phyloP scores from a whole-genome alignment of 78 protist genomes.

The Diacronema lutheri region DNA sequence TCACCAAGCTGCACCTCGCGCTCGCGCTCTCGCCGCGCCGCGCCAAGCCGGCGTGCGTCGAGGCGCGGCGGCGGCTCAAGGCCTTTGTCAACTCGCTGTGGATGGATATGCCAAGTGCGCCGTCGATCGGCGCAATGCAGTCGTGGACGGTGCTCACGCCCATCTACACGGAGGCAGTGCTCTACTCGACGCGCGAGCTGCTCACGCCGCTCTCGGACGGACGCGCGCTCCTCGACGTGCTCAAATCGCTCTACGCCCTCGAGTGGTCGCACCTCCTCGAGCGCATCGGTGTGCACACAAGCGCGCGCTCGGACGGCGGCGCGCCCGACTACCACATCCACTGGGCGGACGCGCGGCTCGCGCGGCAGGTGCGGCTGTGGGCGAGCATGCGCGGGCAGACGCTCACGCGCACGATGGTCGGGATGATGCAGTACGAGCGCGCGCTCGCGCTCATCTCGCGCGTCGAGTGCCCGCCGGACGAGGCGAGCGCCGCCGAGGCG shows the following conservation, averaged over 20 bases:
- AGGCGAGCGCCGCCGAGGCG: too few relatives aligned
- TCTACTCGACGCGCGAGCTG: slow-evolving; percentile 5
- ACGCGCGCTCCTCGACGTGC: background rate
- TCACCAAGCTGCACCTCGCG: too few relatives aligned
- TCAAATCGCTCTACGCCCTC: background rate
- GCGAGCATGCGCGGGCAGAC: slow-evolving; percentile 28
- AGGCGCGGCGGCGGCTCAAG: background rate
- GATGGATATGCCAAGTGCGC: slow-evolving; percentile 14
- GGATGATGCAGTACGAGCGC: slow-evolving; percentile 15
- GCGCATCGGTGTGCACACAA: background rate
- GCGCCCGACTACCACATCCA: too few relatives aligned
- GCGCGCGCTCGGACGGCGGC: too few relatives aligned
- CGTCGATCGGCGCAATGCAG: background rate
- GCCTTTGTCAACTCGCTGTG: background rate
- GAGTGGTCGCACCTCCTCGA: slow-evolving; percentile 21
- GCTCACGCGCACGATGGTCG: slow-evolving; percentile 9
- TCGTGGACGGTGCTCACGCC: slow-evolving; percentile 15
- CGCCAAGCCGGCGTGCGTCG: background rate
- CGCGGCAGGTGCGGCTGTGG: slow-evolving; percentile 25
- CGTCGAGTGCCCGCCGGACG: too few relatives aligned
- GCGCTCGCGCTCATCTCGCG: background rate
- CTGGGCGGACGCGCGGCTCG: background rate
- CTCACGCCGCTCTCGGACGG: background rate
- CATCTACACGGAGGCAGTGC: slow-evolving; percentile 19
- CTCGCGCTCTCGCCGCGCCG: too few relatives aligned